Evolutionary conservation across 805 yeast genomes (phyloP).

Genomic region (Candida piceae): DNA sequence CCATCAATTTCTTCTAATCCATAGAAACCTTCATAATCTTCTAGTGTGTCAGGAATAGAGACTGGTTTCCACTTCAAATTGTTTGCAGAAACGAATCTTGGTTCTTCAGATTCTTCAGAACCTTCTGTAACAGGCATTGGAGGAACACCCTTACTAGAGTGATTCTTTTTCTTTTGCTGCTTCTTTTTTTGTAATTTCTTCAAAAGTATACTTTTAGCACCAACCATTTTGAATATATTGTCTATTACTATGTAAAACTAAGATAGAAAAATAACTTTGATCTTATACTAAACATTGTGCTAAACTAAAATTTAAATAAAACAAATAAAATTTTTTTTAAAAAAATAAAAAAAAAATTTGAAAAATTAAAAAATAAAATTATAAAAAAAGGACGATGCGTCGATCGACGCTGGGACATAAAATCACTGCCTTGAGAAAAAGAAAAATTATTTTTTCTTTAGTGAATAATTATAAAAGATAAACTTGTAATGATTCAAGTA

Average conservation of each 20-base stretch:
- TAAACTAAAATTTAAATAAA: no score
- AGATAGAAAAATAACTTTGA: no score
- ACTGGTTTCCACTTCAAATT: constrained; percentile 75
- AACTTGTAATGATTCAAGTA: no score
- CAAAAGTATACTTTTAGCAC: constrained; percentile 11
- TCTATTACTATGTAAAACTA: no score
- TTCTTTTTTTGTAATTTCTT: constrained; percentile 11
- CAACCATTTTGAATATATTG: constrained; percentile 21
- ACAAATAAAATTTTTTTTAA: no score
- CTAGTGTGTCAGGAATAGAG: constrained; percentile 75
- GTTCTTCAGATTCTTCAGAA: background rate
- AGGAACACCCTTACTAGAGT: constrained; percentile 2
- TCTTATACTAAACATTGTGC: no score
- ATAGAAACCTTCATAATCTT: constrained; percentile 84
- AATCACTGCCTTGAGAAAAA: no score
- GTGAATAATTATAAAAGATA: no score
- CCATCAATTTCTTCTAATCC: constrained; percentile 95
- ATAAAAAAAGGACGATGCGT: no score
- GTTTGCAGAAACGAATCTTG: constrained; percentile 39
- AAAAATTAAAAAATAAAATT: background rate
- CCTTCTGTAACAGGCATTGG: background rate
- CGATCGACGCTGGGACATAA: background rate
- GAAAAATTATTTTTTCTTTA: no score
- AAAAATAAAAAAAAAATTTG: no score
- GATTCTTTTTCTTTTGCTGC: constrained; percentile 4